These are phyloP conservation scores for Pleurotus platypus DNA, from an alignment of 768 basidiomycete species.

Conservation along the genomic window DNA sequence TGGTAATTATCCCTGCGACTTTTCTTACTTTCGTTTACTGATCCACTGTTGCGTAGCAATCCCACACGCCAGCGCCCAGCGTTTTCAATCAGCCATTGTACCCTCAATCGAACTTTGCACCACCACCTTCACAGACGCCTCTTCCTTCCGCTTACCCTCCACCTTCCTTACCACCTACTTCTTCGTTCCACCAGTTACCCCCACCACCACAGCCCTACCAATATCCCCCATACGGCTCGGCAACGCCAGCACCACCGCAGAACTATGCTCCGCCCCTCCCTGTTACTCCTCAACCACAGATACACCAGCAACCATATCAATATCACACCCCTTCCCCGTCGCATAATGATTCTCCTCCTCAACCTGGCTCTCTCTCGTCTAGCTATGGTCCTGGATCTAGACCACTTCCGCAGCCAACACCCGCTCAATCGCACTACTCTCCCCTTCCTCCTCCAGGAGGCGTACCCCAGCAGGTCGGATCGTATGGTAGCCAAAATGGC, in stretches of 20 bases:
- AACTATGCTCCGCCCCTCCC: constrained; percentile 30
- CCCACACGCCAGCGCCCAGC: constrained; percentile 37
- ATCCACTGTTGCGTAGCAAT: constrained; percentile 22
- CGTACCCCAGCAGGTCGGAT: constrained; percentile 17
- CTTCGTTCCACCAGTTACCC: constrained; percentile 34
- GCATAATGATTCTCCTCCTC: constrained; percentile 29
- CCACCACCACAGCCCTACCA: constrained; percentile 25
- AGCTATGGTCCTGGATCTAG: constrained; percentile 32
- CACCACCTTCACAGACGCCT: constrained; percentile 27
- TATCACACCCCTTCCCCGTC: constrained; percentile 23
- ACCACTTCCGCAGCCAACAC: constrained; percentile 44
- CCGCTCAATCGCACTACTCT: constrained; percentile 29
- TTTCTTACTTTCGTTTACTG: background rate
- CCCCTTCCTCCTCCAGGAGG: constrained; percentile 26
- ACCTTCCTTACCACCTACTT: constrained; percentile 23
- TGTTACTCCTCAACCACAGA: constrained; percentile 23
- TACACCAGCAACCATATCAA: constrained; percentile 27
- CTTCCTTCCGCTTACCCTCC: constrained; percentile 24
- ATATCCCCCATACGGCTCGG: constrained; percentile 34
- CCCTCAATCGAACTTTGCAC: constrained; percentile 23
- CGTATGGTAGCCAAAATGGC: constrained; percentile 23
- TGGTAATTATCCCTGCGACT: constrained; percentile 20
- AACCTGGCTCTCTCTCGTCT: constrained; percentile 23
- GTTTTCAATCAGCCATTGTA: constrained; percentile 34
- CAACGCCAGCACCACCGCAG: constrained; percentile 31